Evolutionary conservation across 2,329 filamentous ascomycete species (phyloP), one percentile per base, ranked within the genome.

Genomic region (Fonsecaea pedrosoi): DNA sequence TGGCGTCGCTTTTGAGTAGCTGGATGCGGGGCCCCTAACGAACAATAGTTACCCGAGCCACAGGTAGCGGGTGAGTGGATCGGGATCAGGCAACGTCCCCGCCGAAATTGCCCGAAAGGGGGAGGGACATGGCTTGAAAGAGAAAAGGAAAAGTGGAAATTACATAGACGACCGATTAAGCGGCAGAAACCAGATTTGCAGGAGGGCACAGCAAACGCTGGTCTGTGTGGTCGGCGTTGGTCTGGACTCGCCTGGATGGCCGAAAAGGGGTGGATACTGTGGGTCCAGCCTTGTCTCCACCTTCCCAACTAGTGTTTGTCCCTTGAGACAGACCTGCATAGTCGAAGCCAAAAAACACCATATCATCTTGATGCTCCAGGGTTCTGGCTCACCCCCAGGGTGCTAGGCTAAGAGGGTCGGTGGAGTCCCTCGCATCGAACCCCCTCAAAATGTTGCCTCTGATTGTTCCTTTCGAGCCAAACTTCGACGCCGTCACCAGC

Each of bases 61-160:
- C 38, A n/a, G 30, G 34, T 10, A 18, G 13, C 37, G 21, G 9
- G 12, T 21, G 32, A 42, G 21, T 50, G 32, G 40, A n/a, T 37
- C 8, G n/a, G 42, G 15, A 32, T 34, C 13, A 5, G 57, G 8
- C 18, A 12, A 50, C 18, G 30, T 30, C 12, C 13, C 18, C 32
- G 40, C 40, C 18, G 18, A 50, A 30, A 25, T 6, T 30, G 9
- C 57, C 42, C 21, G 12, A 60, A 60, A 18, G 12, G 57, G 56
- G 21, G 9, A 35, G 38, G 2, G 40, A 25, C 12, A n/a, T 35
- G 53, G 30, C 53, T 55, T 55, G 53, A 35, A 55, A 21, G 3
- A 48, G 40, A 25, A 25, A 37, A 34, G 32, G 13, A 25, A 35
- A 60, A 50, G 57, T 60, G 57, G 57, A 60, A 60, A 60, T 60